Base-by-base conservation (phyloP, 225 moss, liverwort and hornwort species). In the Bryum argenteum region DNA sequence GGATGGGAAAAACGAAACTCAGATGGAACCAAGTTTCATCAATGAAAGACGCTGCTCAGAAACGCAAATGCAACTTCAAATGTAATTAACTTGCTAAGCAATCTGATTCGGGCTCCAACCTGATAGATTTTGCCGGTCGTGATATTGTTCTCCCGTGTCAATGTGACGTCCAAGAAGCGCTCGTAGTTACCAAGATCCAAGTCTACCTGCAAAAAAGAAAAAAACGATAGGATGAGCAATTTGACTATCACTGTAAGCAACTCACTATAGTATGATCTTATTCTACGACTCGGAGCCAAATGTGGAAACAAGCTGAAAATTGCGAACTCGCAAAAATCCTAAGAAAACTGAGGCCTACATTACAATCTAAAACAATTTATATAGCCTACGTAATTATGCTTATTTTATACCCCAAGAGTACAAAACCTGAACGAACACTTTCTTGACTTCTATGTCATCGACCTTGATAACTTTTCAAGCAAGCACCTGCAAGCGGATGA, bases 101-200 rank as follows among this genome's bases (percentile, higher is more conserved):
- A 17, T 18, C 28, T 18, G 18, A 19, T 22, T 53, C 26, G 11
- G 44, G 17, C n/a, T 65, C 23, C 40, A 23, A 87, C 81, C 84
- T 84, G 84, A 45, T 90, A 93, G 11, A 93, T 87, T 78, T 93
- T 93, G 20, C 93, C 93, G 20, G 90, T 90, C 14, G 93, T 93
- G 39, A 93, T 89, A 39, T 93, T 93, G 44, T 93, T 90, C 64
- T 90, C 90, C 68, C 82, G 85, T 38, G 81, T 93, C 83, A 93
- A 75, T 19, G 93, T 90, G 45, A 93, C 74, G 73, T 93, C 90
- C 78, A 93, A 73, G 78, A 93, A 93, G 60, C 92, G 90, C 77
- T 93, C 93, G 65, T 90, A 93, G 64, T 93, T 93, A 45, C 93
- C 93, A 38, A 93, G 87, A 73, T 93, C 93, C 68, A 93, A 81